Conservation (phyloP, 148 eudicot genomes). For the Limonium bicolor region DNA sequence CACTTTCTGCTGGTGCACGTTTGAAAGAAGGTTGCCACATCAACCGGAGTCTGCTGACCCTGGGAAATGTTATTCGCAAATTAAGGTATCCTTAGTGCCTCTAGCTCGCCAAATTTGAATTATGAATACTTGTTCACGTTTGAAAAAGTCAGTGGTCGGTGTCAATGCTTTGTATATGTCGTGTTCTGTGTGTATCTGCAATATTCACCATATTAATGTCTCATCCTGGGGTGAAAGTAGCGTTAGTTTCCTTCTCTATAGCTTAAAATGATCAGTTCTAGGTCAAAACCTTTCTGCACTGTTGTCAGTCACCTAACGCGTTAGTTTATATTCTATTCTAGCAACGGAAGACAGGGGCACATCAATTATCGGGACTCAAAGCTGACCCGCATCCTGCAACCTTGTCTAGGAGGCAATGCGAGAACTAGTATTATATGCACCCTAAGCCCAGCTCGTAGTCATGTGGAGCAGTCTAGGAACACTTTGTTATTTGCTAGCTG, state of each 20-base stretch:
- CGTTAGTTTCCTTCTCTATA: no score
- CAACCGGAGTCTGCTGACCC: constrained; percentile 74
- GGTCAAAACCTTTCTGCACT: no score
- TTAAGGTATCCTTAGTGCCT: no score
- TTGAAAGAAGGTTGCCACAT: constrained; percentile 95
- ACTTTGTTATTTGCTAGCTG: constrained; percentile 76
- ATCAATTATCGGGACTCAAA: constrained; percentile 91
- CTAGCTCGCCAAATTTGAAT: no score
- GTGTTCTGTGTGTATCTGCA: no score
- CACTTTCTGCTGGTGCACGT: constrained; percentile 54
- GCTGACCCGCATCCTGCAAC: constrained; percentile 86
- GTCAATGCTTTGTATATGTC: no score
- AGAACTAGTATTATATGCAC: constrained; percentile 94
- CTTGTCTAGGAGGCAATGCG: constrained; percentile 93
- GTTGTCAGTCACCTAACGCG: no score
- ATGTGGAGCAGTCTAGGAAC: constrained; percentile 72
- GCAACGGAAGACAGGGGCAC: constrained; percentile 83
- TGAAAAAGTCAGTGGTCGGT: no score
- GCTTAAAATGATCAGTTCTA: no score
- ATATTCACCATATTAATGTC: no score
- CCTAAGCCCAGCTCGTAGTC: constrained; percentile 82
- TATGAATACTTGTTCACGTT: no score
- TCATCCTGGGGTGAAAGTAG: no score
- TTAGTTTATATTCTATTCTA: constrained; percentile 10
- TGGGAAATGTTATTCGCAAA: constrained; percentile 82